Conservation (phyloP, 192 early-diverging fungal genomes). For the Thamnidium elegans region DNA sequence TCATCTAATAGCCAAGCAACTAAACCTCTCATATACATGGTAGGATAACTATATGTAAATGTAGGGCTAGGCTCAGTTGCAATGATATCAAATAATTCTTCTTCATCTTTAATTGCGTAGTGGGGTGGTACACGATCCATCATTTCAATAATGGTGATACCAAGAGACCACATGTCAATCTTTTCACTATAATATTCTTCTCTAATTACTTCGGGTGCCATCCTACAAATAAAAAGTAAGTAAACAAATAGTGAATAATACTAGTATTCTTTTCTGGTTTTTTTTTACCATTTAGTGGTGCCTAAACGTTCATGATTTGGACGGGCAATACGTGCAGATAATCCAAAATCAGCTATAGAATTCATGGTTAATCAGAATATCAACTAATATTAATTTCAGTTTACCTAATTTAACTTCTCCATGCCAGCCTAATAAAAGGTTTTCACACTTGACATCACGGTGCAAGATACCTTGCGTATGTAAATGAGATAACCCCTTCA, state of each 20-base stretch:
- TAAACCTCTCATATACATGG: constrained; percentile 43
- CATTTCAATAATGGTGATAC: constrained; percentile 52
- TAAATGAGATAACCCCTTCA: constrained; percentile 38
- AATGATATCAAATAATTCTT: constrained; percentile 41
- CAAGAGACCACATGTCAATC: constrained; percentile 55
- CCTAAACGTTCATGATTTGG: constrained; percentile 38
- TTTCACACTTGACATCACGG: constrained; percentile 50
- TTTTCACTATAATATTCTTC: constrained; percentile 47
- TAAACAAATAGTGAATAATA: background rate
- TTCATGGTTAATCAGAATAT: background rate
- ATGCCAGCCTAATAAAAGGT: constrained; percentile 41
- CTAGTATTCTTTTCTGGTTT: background rate
- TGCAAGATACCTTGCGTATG: constrained; percentile 43
- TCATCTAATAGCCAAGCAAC: constrained; percentile 43
- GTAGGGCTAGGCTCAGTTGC: constrained; percentile 38
- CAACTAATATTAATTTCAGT: no score
- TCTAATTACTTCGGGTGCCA: constrained; percentile 51
- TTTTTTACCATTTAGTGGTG: constrained; percentile 37
- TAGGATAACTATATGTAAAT: constrained; percentile 40
- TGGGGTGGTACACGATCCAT: constrained; percentile 48
- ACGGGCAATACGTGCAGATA: constrained; percentile 31
- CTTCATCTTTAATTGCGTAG: constrained; percentile 43
- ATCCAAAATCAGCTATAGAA: constrained; percentile 39
- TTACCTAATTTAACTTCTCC: constrained; percentile 46
- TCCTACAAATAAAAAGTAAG: constrained; percentile 25